Base-by-base conservation (phyloP, 106 monocot genomes). In the Cymbidium sinense region DNA sequence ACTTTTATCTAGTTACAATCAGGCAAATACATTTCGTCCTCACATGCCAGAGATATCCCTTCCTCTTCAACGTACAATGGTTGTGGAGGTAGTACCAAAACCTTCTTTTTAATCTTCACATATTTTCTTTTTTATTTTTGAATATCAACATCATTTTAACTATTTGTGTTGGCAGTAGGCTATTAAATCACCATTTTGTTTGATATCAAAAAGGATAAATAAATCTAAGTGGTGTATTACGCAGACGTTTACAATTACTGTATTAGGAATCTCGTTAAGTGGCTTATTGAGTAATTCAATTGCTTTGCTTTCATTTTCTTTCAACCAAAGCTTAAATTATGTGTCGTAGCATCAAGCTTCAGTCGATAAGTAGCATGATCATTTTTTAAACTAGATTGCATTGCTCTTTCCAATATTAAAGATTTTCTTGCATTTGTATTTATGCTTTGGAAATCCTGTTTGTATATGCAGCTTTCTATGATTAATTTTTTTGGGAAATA, bases 1-100 rank as follows among this genome's bases (percentile, higher is more conserved):
- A 17, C 55, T 70, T 50, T 10, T 64, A n/a, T 76, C 76, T 54
- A 47, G 20, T 33, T 9, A 34, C 76, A 23, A 70, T 29, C 25
- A 6, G 2, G 64, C 69, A 70, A 75, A 69, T 50, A 34, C 37
- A 43, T 28, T 55, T 51, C 25, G 18, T 13, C 2, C 58, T 28
- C 12, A 29, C 4, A 70, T 77, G 43, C 62, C 82, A 25, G 6
- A 80, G 35, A 61, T 65, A 39, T 55, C 75, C 10, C 62, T 89
- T 81, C 76, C 84, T 34, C 78, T 89, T 83, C 75, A 85, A 36
- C 36, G 70, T 25, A 71, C 75, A 72, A 86, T 72, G 81, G 83
- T 79, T 77, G 82, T 90, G 31, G 93, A 96, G 93, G 96, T 94
- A 86, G 29, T 20, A 12, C 75, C 21, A 20, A 20, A 37, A 37